Conservation (phyloP, 495 filamentous ascomycete genomes). For the Penicillium pulvis region DNA sequence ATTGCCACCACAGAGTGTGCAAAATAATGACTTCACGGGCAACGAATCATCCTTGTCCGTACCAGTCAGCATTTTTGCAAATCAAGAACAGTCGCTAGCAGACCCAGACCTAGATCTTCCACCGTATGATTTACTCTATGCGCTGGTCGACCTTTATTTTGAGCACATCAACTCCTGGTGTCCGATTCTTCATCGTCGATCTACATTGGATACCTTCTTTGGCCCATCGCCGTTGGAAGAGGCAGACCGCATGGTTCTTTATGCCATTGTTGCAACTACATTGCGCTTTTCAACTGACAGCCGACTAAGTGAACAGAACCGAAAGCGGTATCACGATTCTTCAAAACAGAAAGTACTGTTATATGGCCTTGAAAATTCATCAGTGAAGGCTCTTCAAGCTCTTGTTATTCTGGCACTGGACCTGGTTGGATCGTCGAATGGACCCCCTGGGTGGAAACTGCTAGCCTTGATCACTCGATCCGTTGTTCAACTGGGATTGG, state of each 20-base stretch:
- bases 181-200: conserved; percentile 80
- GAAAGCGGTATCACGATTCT: conserved; percentile 71
- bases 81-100: conserved; percentile 46
- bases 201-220: conserved; percentile 81
- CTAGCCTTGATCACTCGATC: conserved; percentile 83
- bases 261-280: conserved; percentile 84
- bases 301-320: conserved; percentile 68
- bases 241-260: conserved; percentile 77
- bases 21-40: conserved; percentile 39
- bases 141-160: conserved; percentile 83
- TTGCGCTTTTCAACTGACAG: conserved; percentile 77
- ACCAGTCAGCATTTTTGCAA: conserved; percentile 44
- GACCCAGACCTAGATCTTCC: conserved; percentile 75
- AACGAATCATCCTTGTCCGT: conserved; percentile 50
- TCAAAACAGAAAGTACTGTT: conserved; percentile 85
- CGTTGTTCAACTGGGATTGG: conserved; percentile 80
- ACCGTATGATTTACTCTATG: conserved; percentile 81
- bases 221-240: conserved; percentile 73
- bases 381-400: conserved; percentile 83
- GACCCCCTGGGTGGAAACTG: conserved; percentile 86
- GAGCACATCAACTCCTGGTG: conserved; percentile 91
- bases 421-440: conserved; percentile 77
- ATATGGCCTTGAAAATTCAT: conserved; percentile 83
- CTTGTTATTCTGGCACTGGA: conserved; percentile 81
- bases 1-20: conserved; percentile 28